phyloP scores from a whole-genome alignment of 2,329 filamentous ascomycete genomes.

The Aureobasidium sp. region DNA sequence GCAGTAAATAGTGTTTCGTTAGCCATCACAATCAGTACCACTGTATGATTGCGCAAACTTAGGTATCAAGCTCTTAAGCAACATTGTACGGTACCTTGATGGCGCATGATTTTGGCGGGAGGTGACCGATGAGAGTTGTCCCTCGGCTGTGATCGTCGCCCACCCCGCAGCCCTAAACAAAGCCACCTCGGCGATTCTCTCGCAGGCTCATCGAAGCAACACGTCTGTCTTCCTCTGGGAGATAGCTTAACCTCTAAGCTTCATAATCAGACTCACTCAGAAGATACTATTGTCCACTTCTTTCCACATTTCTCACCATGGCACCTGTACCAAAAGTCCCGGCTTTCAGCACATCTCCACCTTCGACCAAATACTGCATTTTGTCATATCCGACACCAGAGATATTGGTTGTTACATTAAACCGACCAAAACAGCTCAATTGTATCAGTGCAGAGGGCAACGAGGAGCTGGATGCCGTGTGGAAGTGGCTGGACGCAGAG shows the following conservation, averaged over 20 bases:
- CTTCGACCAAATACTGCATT: constrained; percentile 19
- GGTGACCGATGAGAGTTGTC: not conserved
- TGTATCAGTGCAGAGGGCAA: constrained; percentile 27
- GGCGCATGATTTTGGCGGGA: not conserved
- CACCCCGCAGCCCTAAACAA: constrained; percentile 2
- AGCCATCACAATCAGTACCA: too few species aligned
- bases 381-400: constrained; percentile 26
- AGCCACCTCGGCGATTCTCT: not conserved
- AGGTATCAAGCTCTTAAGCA: not conserved
- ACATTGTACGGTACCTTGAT: not conserved
- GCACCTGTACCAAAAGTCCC: not conserved
- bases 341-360: not conserved
- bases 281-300: not conserved
- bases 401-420: constrained; percentile 25
- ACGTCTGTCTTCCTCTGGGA: not conserved
- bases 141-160: constrained; percentile 5
- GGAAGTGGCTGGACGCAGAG: constrained; percentile 26
- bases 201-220: not conserved
- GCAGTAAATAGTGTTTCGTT: not conserved
- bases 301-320: not conserved
- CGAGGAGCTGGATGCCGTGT: constrained; percentile 24
- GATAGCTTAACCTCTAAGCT: not conserved
- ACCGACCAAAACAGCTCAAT: constrained; percentile 27
- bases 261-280: not conserved
- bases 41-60: not conserved